Evolutionary conservation across 352 stramenopile genomes (phyloP), one percentile per base, ranked within the genome.

Genomic region (Peronospora tabacina): DNA sequence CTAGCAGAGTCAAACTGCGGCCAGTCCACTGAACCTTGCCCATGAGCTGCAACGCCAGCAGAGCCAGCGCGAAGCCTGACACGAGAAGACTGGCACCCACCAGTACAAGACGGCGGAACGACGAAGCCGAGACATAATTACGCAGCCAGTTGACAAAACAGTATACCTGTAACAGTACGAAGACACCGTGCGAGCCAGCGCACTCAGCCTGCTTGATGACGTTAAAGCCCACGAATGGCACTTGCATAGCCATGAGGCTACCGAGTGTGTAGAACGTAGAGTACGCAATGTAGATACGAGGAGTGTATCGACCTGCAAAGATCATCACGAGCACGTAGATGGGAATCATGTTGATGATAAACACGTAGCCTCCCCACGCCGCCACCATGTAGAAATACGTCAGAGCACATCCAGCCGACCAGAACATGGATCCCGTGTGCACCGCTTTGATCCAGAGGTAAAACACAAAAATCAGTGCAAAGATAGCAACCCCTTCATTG

Each of bases 301-400:
- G 82, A n/a, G 89, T 93, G 66, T 96, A 96, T 34, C 94, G 77
- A 19, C 94, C 94, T 8, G 94, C 66, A 29, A 98, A 66, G 20
- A 99, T 75, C 60, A 99, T 85, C 35, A 89, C 66, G 10, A 97
- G 65, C 30, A 96, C 92, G 76, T 99, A 97, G 45, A 97, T 93
- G 29, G 92, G 95, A 51, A 99, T 93, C 60, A 99, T 89, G 76
- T 99, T 99, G 68, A 99, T 91, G 49, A 99, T 98, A 73, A 99
- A 99, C 13, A 99, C 89, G 73, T 98, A 98, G 29, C 95, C 95
- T 44, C 95, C 95, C 95, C 95, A 98, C 6, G 92, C 84, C 3
- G 90, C 88, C 13, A 97, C 94, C 87, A 96, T 95, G 81, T 98
- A 98, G 65, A 98, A 97, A 77, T 99, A 99, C 10, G 80, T 75